Evolutionary conservation across 805 yeast genomes (phyloP), one percentile per base, ranked within the genome.

Genomic region (Diddensiella santjacobensis): DNA sequence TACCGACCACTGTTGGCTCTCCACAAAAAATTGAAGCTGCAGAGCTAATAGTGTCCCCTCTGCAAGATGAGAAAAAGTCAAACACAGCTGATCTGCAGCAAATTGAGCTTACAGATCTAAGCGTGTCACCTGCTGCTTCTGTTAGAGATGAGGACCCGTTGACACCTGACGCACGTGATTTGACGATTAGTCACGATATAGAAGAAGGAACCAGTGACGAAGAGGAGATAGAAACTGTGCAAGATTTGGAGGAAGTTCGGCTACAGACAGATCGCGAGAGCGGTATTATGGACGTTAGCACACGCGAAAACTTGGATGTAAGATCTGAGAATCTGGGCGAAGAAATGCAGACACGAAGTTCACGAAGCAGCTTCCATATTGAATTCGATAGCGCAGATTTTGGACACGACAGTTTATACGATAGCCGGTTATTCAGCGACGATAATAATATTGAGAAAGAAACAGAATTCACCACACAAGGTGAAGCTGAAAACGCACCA

Each of bases 311-410:
- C 11, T 13, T 13, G 13, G 11, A 8, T 8, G 13, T 8, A 13
- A 8, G 11, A 8, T 8, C 31, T 8, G 13, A 13, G 11, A 13
- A 26, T 8, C 31, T 26, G 31, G 31, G 11, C 13, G 13, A 8
- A 8, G 31, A 26, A 26, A 13, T 8, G 8, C 8, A 8, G 8
- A 13, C 8, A 13, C 8, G 31, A 26, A 13, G 31, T 13, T n/a
- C n/a, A n/a, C n/a, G n/a, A n/a, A n/a, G n/a, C n/a, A n/a, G n/a
- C n/a, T 35, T 35, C 38, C 38, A 35, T 35, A 35, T 35, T 17
- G 38, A 35, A 17, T 35, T 20, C 52, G 20, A 39, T 56, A 1
- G 46, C 42, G 3, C 39, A 33, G 8, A 8, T 8, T 26, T 8
- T 26, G 31, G 31, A 8, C n/a, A n/a, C n/a, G n/a, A n/a, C n/a